Conservation (phyloP, 306 rosid species). For the Citrullus colocynthis region DNA sequence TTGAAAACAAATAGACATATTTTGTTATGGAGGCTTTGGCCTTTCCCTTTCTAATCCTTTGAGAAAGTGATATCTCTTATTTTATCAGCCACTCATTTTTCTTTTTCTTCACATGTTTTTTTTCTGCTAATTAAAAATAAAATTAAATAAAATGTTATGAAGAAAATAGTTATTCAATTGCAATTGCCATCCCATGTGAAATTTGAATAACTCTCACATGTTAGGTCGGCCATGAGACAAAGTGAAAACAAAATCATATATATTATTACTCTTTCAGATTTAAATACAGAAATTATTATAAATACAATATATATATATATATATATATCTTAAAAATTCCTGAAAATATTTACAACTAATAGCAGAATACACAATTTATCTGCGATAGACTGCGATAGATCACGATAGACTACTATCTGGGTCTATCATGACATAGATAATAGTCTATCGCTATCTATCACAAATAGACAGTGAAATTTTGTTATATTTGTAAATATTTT, state of each 20-base stretch:
- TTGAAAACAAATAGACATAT: background rate
- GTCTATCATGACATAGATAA: too few species aligned
- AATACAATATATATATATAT: too few species aligned
- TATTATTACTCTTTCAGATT: too few species aligned
- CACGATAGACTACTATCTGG: too few species aligned
- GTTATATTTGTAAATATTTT: too few species aligned
- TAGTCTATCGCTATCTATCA: too few species aligned
- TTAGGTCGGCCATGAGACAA: constrained; percentile 32
- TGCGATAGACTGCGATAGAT: too few species aligned
- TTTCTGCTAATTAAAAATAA: constrained; percentile 8
- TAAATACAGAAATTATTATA: too few species aligned
- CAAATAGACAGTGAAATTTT: too few species aligned
- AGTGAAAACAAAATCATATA: background rate
- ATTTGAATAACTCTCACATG: constrained; percentile 35
- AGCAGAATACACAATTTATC: too few species aligned
- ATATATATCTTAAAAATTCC: too few species aligned
- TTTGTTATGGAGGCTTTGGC: background rate
- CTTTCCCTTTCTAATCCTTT: background rate
- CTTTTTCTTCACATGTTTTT: constrained; percentile 38
- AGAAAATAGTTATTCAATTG: background rate
- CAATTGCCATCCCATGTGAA: constrained; percentile 24
- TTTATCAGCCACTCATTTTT: background rate
- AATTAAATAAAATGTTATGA: background rate
- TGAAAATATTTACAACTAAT: too few species aligned
- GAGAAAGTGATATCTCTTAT: background rate